Base-by-base conservation (phyloP, 345 rosid genomes). In the Rubroshorea leprosula region DNA sequence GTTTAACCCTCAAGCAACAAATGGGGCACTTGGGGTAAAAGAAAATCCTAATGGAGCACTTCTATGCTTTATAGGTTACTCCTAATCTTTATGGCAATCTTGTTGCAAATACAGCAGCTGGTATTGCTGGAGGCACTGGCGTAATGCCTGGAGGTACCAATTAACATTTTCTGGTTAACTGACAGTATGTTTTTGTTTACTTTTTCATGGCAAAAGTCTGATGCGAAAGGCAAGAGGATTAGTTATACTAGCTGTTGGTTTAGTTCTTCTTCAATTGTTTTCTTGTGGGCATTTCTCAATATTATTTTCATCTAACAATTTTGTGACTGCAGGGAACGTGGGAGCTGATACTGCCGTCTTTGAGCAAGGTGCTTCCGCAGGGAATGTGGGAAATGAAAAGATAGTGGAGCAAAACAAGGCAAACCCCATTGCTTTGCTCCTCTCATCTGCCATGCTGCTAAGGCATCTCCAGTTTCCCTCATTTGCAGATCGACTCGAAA, bases 341-440 rank as follows among this genome's bases (percentile, higher is more conserved):
- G 98, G 98, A 54, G 86, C 96, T 17, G 96, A 88, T 65, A 83
- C 80, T 72, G 98, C 98, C 23, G 68, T 91, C 6, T 91, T 91
- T 66, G 95, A 91, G 83, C 96, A 88, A 90, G 97, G 95, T 20
- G 98, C 98, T 27, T 91, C 96, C 38, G 98, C 98, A 27, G 98
- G 98, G n/a, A n/a, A n/a, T n/a, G n/a, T n/a, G n/a, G n/a, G n/a
- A n/a, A n/a, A n/a, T n/a, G n/a, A n/a, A n/a, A 82, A 66, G 63
- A 58, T 85, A 49, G 68, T 81, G 23, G 57, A 59, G 25, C 72
- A 83, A 69, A 83, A 82, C 82, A 88, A 68, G 66, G 98, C 96
- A 66, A 91, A 91, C 64, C 98, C 98, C 6, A 95, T 91, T 61
- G 98, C 98, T 0, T 66, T 91, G 63, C 92, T 91, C 55, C 95